phyloP scores from a whole-genome alignment of 2,329 filamentous ascomycete species.

The Niveomyces coronatus region DNA sequence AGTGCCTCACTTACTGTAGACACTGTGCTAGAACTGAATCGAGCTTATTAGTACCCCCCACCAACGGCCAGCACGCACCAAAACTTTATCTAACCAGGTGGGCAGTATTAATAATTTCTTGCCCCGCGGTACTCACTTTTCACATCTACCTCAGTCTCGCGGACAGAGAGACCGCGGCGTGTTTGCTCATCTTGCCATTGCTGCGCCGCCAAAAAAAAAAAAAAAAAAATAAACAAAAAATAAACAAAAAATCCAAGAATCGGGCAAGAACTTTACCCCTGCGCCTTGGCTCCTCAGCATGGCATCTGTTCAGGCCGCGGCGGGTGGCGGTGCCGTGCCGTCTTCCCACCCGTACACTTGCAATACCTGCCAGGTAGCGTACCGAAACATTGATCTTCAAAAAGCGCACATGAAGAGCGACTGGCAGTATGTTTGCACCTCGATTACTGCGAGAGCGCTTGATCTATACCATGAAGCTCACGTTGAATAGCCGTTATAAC shows the following conservation, averaged over 20 bases:
- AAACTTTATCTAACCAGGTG: slow-evolving; percentile 14
- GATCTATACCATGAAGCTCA: slow-evolving; percentile 5
- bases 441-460: background rate
- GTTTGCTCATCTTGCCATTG: background rate
- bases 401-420: slow-evolving; percentile 95
- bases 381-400: slow-evolving; percentile 86
- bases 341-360: slow-evolving; percentile 84
- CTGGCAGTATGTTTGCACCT: slow-evolving; percentile 71
- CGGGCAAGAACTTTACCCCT: too few relatives aligned
- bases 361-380: slow-evolving; percentile 96
- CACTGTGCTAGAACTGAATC: too few relatives aligned
- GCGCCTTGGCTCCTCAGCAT: slow-evolving; percentile 28
- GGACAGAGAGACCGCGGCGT: background rate
- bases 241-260: too few relatives aligned
- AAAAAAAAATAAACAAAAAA: too few relatives aligned
- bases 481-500: slow-evolving; percentile 66
- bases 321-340: slow-evolving; percentile 20
- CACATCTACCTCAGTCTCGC: background rate
- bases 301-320: slow-evolving; percentile 30
- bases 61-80: too few relatives aligned
- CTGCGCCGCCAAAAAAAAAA: too few relatives aligned
- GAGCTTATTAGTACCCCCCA: too few relatives aligned
- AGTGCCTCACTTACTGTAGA: too few relatives aligned
- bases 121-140: slow-evolving; percentile 4
- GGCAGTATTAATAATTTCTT: slow-evolving; percentile 16